A percentile compares a stretch with the other conserved stretches of the same genome.
Evolutionary conservation across 164 flowering plant species (phyloP).

Genomic region (Chimonanthus praecox): DNA sequence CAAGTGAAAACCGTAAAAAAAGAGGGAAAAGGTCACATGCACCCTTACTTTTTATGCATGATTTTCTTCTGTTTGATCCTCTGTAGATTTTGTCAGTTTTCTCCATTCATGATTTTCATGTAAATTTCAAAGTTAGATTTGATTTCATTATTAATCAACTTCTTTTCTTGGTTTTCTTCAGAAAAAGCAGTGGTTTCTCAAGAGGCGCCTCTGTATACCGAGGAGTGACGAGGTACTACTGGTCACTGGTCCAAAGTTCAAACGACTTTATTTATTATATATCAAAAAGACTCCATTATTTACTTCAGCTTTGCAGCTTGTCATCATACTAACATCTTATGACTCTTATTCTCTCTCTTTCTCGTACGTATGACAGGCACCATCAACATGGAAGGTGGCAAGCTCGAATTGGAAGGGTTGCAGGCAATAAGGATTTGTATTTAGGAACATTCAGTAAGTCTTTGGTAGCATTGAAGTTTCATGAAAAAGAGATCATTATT

Average conservation of each 20-base stretch:
- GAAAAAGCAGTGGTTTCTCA: slow-evolving; percentile 96
- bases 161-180: slow-evolving; percentile 16
- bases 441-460: slow-evolving; percentile 87
- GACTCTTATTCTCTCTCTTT: slow-evolving; percentile 4
- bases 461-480: neutral
- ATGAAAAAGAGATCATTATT: too few relatives aligned
- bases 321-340: slow-evolving; percentile 12
- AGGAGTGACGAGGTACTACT: slow-evolving; percentile 78
- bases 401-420: slow-evolving; percentile 90
- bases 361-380: slow-evolving; percentile 43
- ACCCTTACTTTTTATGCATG: too few relatives aligned
- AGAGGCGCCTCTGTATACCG: slow-evolving; percentile 91
- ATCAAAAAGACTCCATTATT: slow-evolving; percentile 22
- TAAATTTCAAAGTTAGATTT: neutral
- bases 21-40: too few relatives aligned
- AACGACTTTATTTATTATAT: slow-evolving; percentile 7
- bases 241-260: neutral
- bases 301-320: slow-evolving; percentile 37
- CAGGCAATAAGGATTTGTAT: slow-evolving; percentile 94
- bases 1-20: too few relatives aligned
- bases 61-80: too few relatives aligned
- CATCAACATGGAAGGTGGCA: slow-evolving; percentile 97
- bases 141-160: neutral
- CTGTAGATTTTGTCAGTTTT: too few relatives aligned
- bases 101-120: too few relatives aligned